A percentile compares a stretch with the other conserved stretches of the same genome.
phyloP scores from a whole-genome alignment of 306 rosid genomes.

The Cucurbita moschata region DNA sequence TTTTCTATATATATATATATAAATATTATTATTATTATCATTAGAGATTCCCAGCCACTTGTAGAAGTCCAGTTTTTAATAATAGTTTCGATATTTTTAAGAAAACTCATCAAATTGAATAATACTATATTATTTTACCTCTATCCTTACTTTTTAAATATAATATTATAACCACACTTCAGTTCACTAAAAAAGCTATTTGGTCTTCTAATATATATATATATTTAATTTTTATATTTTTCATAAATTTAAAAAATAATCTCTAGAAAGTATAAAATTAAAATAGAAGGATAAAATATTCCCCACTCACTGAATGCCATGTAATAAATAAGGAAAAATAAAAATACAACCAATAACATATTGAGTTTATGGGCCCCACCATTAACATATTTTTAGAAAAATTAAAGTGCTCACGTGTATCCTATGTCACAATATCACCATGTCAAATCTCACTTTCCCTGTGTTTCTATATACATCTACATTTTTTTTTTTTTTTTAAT shows the following conservation, averaged over 20 bases:
- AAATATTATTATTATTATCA: neutral
- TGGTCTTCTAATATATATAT: no score
- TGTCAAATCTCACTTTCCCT: neutral
- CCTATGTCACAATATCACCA: neutral
- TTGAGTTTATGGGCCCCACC: neutral
- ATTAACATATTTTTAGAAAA: neutral
- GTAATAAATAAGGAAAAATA: no score
- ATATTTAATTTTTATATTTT: no score
- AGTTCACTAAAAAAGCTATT: no score
- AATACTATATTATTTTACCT: neutral
- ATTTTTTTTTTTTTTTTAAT: neutral
- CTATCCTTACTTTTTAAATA: neutral
- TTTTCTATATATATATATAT: neutral
- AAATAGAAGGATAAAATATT: no score
- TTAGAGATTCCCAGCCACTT: neutral
- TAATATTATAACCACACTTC: neutral
- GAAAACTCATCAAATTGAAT: neutral
- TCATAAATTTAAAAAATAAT: no score
- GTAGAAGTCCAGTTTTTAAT: neutral
- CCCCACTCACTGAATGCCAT: no score
- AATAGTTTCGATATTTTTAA: neutral
- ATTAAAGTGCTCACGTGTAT: neutral
- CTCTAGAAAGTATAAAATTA: no score
- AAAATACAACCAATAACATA: neutral
- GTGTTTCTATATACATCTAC: neutral